Percentiles rank a stretch among this genome's conserved stretches.
Evolutionary conservation across 441 rosid species (phyloP).

Genomic region (Erodium texanum): DNA sequence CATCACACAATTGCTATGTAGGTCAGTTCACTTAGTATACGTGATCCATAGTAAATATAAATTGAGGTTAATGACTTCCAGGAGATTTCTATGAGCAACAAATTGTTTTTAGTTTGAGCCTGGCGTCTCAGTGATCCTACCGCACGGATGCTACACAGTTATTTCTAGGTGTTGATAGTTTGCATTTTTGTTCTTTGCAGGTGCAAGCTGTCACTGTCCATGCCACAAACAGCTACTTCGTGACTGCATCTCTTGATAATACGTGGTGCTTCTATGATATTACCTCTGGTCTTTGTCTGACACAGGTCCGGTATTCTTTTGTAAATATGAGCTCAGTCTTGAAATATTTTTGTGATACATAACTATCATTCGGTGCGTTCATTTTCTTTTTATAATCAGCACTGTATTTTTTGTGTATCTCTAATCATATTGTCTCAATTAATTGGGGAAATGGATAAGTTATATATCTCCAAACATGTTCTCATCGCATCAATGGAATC

Average conservation of each 20-base stretch:
- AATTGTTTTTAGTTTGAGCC: background rate
- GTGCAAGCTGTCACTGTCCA: conserved; percentile 98
- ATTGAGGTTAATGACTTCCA: background rate
- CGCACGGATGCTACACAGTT: background rate
- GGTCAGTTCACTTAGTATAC: background rate
- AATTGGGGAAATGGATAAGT: too few species aligned
- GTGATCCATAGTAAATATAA: background rate
- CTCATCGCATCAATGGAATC: background rate
- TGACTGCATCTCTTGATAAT: conserved; percentile 85
- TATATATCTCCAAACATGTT: background rate
- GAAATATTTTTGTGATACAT: background rate
- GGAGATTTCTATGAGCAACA: background rate
- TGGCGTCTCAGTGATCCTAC: background rate
- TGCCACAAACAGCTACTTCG: conserved; percentile 88
- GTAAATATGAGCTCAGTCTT: background rate
- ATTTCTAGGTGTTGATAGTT: conserved; percentile 4
- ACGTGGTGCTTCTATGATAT: conserved; percentile 97
- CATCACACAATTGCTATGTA: background rate
- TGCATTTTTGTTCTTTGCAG: conserved; percentile 31
- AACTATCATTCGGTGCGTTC: background rate
- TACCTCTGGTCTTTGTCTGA: conserved; percentile 75
- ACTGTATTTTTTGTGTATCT: too few species aligned
- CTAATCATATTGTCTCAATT: too few species aligned
- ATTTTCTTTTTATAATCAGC: background rate
- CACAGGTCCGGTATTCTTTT: conserved; percentile 46